These are phyloP conservation scores for Kodamaea fukazawae DNA, from an alignment of 805 yeast species.

Conservation along the genomic window DNA sequence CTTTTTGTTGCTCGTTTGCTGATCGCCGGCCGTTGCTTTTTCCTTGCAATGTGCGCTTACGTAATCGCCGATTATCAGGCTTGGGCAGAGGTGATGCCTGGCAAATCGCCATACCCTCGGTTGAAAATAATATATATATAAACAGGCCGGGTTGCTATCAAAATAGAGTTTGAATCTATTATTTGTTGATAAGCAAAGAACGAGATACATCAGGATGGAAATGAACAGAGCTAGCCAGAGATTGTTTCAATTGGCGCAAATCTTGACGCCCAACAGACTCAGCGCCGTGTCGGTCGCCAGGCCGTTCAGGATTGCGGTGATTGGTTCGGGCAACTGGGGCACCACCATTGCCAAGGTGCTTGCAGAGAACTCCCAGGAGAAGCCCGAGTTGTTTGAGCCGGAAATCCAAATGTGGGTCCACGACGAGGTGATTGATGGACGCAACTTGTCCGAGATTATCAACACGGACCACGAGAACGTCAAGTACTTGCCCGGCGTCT, in stretches of 20 bases:
- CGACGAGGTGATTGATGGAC: conserved; percentile 41
- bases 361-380: conserved; percentile 41
- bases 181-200: conserved; percentile 4
- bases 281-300: conserved; percentile 9
- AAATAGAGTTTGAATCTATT: not conserved
- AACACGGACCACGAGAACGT: conserved; percentile 44
- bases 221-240: conserved; percentile 16
- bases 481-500: conserved; percentile 43
- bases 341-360: conserved; percentile 46
- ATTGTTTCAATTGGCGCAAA: conserved; percentile 29
- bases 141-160: no score
- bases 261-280: conserved; percentile 20
- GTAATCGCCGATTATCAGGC: not conserved
- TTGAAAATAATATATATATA: conserved; percentile 1
- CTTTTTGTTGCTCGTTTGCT: no score
- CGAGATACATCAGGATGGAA: not conserved
- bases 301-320: conserved; percentile 39
- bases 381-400: conserved; percentile 37
- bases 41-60: not conserved
- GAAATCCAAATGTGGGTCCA: conserved; percentile 47
- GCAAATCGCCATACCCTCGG: conserved; percentile 1
- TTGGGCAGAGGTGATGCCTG: conserved; percentile 1
- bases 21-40: no score
- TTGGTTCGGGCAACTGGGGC: conserved; percentile 50
- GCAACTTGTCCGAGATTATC: conserved; percentile 43